A percentile compares a stretch with the other conserved stretches of the same genome.
Evolutionary conservation across 2,329 filamentous ascomycete genomes (phyloP).

Genomic region (Mycosphaerella arachidis): DNA sequence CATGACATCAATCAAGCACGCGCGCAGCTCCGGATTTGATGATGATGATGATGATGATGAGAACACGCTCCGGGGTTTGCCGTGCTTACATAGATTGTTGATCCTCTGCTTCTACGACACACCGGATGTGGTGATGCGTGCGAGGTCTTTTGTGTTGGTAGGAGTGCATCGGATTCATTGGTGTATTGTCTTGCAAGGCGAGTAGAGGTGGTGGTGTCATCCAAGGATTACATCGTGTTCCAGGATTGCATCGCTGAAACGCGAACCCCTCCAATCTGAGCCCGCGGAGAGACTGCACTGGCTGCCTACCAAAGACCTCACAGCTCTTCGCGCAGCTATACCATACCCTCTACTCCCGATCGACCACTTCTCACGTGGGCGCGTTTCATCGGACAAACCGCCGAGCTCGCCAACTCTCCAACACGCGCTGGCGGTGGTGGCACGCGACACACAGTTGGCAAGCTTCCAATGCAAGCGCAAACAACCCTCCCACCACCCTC

Average conservation of each 20-base stretch:
- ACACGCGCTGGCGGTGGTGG: not conserved
- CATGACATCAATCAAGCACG: not conserved
- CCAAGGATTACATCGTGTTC: too few relatives aligned
- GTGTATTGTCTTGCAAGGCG: not conserved
- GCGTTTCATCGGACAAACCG: not conserved
- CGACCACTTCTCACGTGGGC: not conserved
- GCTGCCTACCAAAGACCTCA: not conserved
- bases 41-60: too few relatives aligned
- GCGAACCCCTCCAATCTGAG: not conserved
- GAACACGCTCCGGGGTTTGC: not conserved
- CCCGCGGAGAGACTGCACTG: not conserved
- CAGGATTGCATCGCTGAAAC: not conserved
- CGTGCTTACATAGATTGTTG: not conserved
- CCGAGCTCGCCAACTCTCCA: not conserved
- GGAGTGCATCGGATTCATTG: too few relatives aligned
- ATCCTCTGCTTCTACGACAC: not conserved
- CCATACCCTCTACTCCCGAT: not conserved
- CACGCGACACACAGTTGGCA: not conserved
- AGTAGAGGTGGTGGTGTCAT: not conserved
- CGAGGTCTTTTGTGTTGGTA: not conserved
- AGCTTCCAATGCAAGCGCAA: constrained; percentile 8
- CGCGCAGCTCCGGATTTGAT: too few relatives aligned
- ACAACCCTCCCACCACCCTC: constrained; percentile 5
- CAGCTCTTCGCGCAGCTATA: not conserved
- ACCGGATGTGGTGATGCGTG: not conserved